Conservation (phyloP, 2,329 filamentous ascomycete species). For the Nemania serpens region DNA sequence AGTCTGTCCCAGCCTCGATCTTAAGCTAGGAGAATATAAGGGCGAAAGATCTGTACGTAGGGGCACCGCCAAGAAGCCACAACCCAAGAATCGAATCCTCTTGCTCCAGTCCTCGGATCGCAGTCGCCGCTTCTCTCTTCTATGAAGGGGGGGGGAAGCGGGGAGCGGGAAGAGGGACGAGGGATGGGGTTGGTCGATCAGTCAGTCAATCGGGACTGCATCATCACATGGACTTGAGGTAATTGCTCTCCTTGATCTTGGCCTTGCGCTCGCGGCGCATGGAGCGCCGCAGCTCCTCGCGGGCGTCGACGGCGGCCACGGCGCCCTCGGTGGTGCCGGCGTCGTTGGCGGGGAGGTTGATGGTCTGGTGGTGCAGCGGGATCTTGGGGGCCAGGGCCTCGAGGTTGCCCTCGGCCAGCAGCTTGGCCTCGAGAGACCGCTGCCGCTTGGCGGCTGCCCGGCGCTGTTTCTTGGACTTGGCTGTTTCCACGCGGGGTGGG, state of each 20-base stretch:
- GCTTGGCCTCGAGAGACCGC: slow-evolving; percentile 58
- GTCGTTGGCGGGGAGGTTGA: slow-evolving; percentile 68
- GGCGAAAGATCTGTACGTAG: too few relatives aligned
- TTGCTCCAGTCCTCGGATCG: too few relatives aligned
- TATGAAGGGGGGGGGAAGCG: too few relatives aligned
- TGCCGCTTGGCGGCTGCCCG: slow-evolving; percentile 70
- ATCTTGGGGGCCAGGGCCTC: slow-evolving; percentile 70
- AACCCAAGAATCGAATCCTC: too few relatives aligned
- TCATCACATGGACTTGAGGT: slow-evolving; percentile 76
- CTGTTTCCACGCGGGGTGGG: too few relatives aligned
- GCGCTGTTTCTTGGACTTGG: slow-evolving; percentile 84
- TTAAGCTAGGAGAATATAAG: too few relatives aligned
- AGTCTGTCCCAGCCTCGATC: too few relatives aligned
- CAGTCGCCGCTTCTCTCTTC: too few relatives aligned
- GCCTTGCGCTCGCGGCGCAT: slow-evolving; percentile 76
- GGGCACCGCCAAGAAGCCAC: too few relatives aligned
- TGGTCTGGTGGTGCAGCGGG: slow-evolving; percentile 75
- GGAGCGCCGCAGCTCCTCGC: slow-evolving; percentile 68
- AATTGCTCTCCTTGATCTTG: slow-evolving; percentile 84
- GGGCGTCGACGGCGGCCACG: slow-evolving; percentile 53
- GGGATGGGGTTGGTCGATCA: too few relatives aligned
- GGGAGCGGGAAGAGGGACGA: too few relatives aligned
- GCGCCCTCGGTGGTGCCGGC: slow-evolving; percentile 51
- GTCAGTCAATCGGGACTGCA: too few relatives aligned
- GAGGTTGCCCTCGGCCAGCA: slow-evolving; percentile 69